Evolutionary conservation across 805 yeast species (phyloP).

Genomic region (Lachancea mirantina): DNA sequence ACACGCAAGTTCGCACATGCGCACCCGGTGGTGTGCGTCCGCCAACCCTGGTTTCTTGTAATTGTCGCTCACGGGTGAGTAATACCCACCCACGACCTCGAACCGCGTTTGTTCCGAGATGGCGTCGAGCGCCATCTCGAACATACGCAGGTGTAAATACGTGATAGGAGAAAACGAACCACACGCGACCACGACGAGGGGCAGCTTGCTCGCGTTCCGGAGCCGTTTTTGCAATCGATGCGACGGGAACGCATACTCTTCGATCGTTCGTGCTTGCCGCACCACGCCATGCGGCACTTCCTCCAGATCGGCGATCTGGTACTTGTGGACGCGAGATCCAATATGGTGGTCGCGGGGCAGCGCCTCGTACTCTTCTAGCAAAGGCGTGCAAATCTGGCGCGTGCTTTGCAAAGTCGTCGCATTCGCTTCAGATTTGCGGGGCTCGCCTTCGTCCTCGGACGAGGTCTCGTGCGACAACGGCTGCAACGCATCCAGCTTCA

Average conservation of each 20-base stretch:
- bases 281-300: slow-evolving; percentile 94
- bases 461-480: slow-evolving; percentile 42
- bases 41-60: slow-evolving; percentile 93
- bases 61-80: slow-evolving; percentile 89
- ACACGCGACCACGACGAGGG: slow-evolving; percentile 92
- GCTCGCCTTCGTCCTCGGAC: slow-evolving; percentile 39
- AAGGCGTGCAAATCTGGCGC: too few species aligned
- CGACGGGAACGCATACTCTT: slow-evolving; percentile 73
- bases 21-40: slow-evolving; percentile 77
- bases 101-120: slow-evolving; percentile 86
- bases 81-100: slow-evolving; percentile 94
- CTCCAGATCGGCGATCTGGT: slow-evolving; percentile 85
- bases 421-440: slow-evolving; percentile 24
- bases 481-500: slow-evolving; percentile 52
- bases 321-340: slow-evolving; percentile 32
- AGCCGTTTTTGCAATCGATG: slow-evolving; percentile 72
- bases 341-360: slow-evolving; percentile 12
- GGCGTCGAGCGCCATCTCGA: slow-evolving; percentile 96
- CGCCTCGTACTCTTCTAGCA: too few species aligned
- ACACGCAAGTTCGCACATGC: slow-evolving; percentile 98
- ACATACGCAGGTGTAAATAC: slow-evolving; percentile 90
- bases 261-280: slow-evolving; percentile 71
- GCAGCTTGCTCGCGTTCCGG: slow-evolving; percentile 69
- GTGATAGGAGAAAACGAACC: slow-evolving; percentile 97
- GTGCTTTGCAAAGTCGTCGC: too few species aligned